These are phyloP conservation scores for Desmodesmus armatus DNA, from an alignment of 139 green algal species.

Conservation along the genomic window DNA sequence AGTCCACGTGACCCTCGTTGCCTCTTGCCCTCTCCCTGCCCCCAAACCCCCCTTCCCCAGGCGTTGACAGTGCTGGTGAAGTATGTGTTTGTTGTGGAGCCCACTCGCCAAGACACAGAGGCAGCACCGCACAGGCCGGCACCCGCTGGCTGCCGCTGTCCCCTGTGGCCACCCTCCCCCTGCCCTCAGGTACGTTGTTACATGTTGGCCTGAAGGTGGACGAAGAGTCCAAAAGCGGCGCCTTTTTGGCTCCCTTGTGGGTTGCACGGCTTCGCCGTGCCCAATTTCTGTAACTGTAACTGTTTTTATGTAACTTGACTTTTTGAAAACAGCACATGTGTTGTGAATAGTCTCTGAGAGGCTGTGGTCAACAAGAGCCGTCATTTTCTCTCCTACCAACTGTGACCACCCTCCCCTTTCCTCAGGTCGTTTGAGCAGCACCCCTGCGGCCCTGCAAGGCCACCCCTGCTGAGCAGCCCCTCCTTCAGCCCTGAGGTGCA, in stretches of 20 bases:
- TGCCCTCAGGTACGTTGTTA: slow-evolving; percentile 1
- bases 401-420: not conserved
- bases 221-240: too few relatives aligned
- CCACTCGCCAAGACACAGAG: not conserved
- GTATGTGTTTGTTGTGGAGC: slow-evolving; percentile 60
- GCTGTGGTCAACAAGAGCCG: too few relatives aligned
- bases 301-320: too few relatives aligned
- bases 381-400: too few relatives aligned
- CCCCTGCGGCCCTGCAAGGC: too few relatives aligned
- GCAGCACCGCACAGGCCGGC: slow-evolving; percentile 60
- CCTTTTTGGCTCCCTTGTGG: too few relatives aligned
- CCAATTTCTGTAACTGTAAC: too few relatives aligned
- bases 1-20: not conserved
- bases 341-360: too few relatives aligned
- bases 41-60: not conserved
- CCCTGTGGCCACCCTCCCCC: slow-evolving; percentile 37
- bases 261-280: too few relatives aligned
- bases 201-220: too few relatives aligned
- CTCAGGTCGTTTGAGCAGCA: slow-evolving; percentile 30
- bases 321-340: too few relatives aligned
- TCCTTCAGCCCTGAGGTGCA: slow-evolving; percentile 57
- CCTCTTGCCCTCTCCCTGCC: not conserved
- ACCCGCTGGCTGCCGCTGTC: slow-evolving; percentile 67
- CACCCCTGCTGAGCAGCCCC: slow-evolving; percentile 24
- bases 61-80: slow-evolving; percentile 66